A percentile compares a stretch with the other conserved stretches of the same genome.
Conservation (phyloP, 768 basidiomycete genomes). For the Boletus rubroflammeus region DNA sequence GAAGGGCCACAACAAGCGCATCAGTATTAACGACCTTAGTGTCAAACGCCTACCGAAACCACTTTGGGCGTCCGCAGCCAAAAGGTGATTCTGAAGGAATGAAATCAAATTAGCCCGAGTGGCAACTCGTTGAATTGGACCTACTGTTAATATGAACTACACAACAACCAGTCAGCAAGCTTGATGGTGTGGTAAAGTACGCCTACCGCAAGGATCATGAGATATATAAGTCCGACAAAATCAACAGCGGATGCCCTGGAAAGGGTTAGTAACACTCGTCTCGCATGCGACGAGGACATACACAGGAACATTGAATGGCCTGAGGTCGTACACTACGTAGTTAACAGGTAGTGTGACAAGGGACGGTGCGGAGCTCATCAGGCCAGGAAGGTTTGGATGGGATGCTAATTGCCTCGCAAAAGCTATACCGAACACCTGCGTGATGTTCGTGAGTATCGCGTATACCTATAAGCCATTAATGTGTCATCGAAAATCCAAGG, state of each 20-base stretch:
- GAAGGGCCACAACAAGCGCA: slow-evolving; percentile 40
- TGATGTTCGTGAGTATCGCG: slow-evolving; percentile 36
- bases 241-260: slow-evolving; percentile 49
- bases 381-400: slow-evolving; percentile 26
- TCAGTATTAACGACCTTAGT: slow-evolving; percentile 35
- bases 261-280: not conserved
- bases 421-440: slow-evolving; percentile 34
- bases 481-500: not conserved
- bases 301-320: slow-evolving; percentile 59
- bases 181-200: not conserved
- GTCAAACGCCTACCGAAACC: slow-evolving; percentile 40
- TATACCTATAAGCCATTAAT: slow-evolving; percentile 16
- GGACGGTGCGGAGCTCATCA: slow-evolving; percentile 47
- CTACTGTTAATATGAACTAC: slow-evolving; percentile 30
- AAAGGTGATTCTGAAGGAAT: slow-evolving; percentile 28
- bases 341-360: slow-evolving; percentile 47
- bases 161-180: not conserved
- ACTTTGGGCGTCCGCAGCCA: slow-evolving; percentile 34
- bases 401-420: slow-evolving; percentile 32
- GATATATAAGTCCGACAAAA: slow-evolving; percentile 53
- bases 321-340: slow-evolving; percentile 47
- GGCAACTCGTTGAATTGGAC: not conserved
- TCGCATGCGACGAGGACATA: slow-evolving; percentile 29
- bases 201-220: slow-evolving; percentile 34
- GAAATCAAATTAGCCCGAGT: not conserved